Conservation (phyloP, 2,329 filamentous ascomycete species). For the Hymenotorrendiella dingleyae region DNA sequence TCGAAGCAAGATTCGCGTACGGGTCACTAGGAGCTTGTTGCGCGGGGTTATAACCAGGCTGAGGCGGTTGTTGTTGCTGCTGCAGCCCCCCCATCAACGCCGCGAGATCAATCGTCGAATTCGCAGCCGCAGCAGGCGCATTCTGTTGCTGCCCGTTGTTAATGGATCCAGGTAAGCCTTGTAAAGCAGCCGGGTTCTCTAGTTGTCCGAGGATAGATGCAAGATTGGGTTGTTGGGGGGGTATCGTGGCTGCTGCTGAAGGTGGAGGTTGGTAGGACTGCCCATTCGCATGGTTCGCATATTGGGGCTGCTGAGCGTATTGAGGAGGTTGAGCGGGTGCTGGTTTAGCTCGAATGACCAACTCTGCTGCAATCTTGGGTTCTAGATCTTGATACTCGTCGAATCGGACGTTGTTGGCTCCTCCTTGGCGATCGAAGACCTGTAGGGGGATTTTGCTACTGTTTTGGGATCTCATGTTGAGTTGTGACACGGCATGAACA, state of each 20-base stretch:
- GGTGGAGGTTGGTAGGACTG: conserved; percentile 31
- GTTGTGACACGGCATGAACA: conserved; percentile 75
- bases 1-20: conserved; percentile 20
- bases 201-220: conserved; percentile 61
- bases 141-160: conserved; percentile 22
- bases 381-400: conserved; percentile 85
- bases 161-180: conserved; percentile 61
- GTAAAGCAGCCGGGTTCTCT: conserved; percentile 63
- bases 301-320: conserved; percentile 33
- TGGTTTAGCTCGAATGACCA: conserved; percentile 66
- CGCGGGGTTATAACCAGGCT: conserved; percentile 32
- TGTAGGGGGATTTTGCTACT: conserved; percentile 73
- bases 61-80: conserved; percentile 27
- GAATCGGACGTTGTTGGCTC: conserved; percentile 71
- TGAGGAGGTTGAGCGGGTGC: conserved; percentile 29
- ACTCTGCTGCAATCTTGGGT: conserved; percentile 69
- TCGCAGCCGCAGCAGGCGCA: conserved; percentile 26
- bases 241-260: conserved; percentile 29
- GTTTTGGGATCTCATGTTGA: conserved; percentile 64
- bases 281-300: conserved; percentile 33
- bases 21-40: conserved; percentile 22
- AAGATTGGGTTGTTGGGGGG: conserved; percentile 43
- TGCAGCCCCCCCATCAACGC: conserved; percentile 28
- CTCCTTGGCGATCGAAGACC: conserved; percentile 74
- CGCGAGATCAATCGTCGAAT: conserved; percentile 31